phyloP scores from a whole-genome alignment of 495 filamentous ascomycete species.

The Daldinia bambusicola region DNA sequence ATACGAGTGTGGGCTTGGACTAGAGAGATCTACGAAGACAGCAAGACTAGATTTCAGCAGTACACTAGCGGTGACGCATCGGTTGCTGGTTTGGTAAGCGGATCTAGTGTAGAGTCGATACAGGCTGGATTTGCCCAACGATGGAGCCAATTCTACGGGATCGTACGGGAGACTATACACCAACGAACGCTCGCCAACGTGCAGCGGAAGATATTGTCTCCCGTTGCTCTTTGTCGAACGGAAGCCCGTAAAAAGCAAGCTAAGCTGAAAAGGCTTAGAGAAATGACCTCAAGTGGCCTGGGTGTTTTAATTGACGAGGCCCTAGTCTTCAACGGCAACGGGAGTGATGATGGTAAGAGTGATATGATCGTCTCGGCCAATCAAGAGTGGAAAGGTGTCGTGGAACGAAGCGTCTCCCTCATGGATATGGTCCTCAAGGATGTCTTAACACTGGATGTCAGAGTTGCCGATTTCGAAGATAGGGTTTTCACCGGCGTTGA shows the following conservation, averaged over 20 bases:
- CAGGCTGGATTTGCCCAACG: constrained; percentile 56
- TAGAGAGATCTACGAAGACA: constrained; percentile 69
- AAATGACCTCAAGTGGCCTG: constrained; percentile 84
- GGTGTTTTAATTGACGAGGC: constrained; percentile 88
- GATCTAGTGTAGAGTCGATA: constrained; percentile 21
- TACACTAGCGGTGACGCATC: constrained; percentile 41
- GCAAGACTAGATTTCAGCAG: constrained; percentile 57
- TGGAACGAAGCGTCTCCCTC: constrained; percentile 76
- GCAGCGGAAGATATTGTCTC: constrained; percentile 70
- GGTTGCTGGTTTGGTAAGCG: constrained; percentile 18
- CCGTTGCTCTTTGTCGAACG: constrained; percentile 73
- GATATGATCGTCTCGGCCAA: constrained; percentile 52
- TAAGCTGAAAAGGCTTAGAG: constrained; percentile 71
- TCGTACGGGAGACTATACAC: constrained; percentile 76
- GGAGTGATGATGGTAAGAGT: constrained; percentile 52
- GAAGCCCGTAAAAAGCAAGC: constrained; percentile 76
- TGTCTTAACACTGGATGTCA: constrained; percentile 63
- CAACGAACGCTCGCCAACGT: constrained; percentile 70
- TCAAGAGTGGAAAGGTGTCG: constrained; percentile 74
- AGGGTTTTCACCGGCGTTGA: constrained; percentile 72
- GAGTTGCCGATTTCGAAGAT: constrained; percentile 77
- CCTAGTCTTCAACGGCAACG: constrained; percentile 64
- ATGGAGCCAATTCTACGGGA: constrained; percentile 81
- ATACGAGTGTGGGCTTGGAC: constrained; percentile 72
- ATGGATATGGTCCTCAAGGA: constrained; percentile 82